Evolutionary conservation across 371 early-diverging fungal species (phyloP).

Genomic region (Apophysomyces sp.): DNA sequence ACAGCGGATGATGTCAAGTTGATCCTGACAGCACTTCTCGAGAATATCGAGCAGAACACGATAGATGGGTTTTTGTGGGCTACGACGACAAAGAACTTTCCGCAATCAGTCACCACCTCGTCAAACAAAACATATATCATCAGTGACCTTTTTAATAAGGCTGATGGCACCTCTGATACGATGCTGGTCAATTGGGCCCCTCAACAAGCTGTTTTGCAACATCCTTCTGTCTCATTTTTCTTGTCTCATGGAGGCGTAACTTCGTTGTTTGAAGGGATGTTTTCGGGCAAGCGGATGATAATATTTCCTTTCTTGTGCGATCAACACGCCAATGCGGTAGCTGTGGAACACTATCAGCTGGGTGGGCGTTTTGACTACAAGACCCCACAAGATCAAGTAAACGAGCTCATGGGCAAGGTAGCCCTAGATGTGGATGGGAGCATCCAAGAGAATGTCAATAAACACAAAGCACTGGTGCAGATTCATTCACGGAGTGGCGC

Average conservation of each 20-base stretch:
- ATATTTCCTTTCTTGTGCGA: constrained; percentile 38
- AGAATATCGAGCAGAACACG: constrained; percentile 10
- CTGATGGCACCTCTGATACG: constrained; percentile 3
- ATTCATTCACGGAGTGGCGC: background rate
- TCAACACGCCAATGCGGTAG: constrained; percentile 23
- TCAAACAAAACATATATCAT: background rate
- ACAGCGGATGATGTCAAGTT: constrained; percentile 1
- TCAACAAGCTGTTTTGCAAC: constrained; percentile 38
- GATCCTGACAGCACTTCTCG: constrained; percentile 17
- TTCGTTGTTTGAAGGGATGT: constrained; percentile 33
- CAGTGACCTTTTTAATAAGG: background rate
- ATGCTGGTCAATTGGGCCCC: constrained; percentile 37
- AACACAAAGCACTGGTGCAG: constrained; percentile 24
- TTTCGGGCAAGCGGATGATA: constrained; percentile 25
- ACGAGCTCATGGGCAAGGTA: background rate
- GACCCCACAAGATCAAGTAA: background rate
- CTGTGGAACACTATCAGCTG: constrained; percentile 2
- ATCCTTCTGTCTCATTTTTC: constrained; percentile 30
- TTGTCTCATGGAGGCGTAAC: constrained; percentile 42
- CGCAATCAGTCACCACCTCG: constrained; percentile 8
- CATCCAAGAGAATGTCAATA: constrained; percentile 4
- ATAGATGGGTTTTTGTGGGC: constrained; percentile 43
- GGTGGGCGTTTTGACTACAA: background rate
- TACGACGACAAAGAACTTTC: background rate
- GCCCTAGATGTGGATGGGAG: background rate